Base-by-base conservation (phyloP, 2,329 filamentous ascomycete genomes). In the Alternaria viburni region DNA sequence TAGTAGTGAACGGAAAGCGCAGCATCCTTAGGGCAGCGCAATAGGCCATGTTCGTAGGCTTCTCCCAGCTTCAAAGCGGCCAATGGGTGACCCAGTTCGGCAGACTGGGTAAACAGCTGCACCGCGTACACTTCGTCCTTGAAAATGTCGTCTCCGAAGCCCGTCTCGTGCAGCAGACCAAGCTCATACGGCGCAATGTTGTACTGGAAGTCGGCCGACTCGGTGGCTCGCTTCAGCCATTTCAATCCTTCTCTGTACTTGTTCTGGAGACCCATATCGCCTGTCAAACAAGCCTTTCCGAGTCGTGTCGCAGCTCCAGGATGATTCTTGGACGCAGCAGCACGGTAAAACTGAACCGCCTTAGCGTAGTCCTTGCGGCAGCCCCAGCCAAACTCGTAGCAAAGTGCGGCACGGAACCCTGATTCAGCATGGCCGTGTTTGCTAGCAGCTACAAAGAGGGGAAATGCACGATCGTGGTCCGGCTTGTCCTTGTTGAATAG, bases 371-470 rank as follows among this genome's bases (percentile, higher is more conserved):
- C 93, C 74, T 93, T 93, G 61, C 93, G 90, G 74, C 91, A 96
- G 44, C 96, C 96, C 96, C 96, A 99, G 66, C 94, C 96, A 80
- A 97, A 98, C 80, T 99, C 96, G 82, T 98, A 98, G 83, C 94
- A 97, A 59, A 99, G 85, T 15, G 92, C 96, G 56, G 95, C 91
- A 59, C 96, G 91, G 81, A 97, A 99, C 36, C 91, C 94, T 60
- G 96, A 96, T 83, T 99, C 96, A 51, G 96, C 93, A 79, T 99
- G 96, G 30, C 96, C 96, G 81, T 97, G 96, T 82, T 98, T 99
- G 74, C 93, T 95, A 9, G 96, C 96, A 15, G 96, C 88, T 41
- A 97, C 87, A 77, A 99, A 99, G 28, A 98, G 88, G 9, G 93
- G 91, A 76, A 98, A 98, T 0, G 96, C 94, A 44, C 92, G 90